Conservation (phyloP, 805 yeast genomes). For the Cyberlindnera maritima region DNA sequence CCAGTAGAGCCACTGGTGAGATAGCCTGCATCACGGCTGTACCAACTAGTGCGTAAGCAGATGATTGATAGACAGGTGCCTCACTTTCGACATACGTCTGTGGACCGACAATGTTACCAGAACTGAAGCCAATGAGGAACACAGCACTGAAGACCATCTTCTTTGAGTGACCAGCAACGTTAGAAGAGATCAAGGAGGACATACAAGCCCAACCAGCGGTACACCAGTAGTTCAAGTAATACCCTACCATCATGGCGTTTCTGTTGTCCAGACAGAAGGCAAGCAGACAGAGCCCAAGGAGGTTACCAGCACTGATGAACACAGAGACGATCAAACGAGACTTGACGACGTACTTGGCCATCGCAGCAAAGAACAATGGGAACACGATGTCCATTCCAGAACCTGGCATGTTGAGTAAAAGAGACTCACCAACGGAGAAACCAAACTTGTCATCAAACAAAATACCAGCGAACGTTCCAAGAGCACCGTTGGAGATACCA, state of each 20-base stretch:
- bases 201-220: conserved; percentile 36
- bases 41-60: conserved; percentile 9
- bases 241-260: conserved; percentile 26
- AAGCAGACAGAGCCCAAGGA: conserved; percentile 33
- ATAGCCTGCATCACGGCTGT: conserved; percentile 7
- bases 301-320: conserved; percentile 20
- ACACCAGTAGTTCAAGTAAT: conserved; percentile 31
- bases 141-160: conserved; percentile 57
- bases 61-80: conserved; percentile 53
- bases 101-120: conserved; percentile 70
- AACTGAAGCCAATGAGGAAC: conserved; percentile 59
- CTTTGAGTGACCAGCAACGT: conserved; percentile 75
- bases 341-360: conserved; percentile 21
- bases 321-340: conserved; percentile 24
- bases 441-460: conserved; percentile 12
- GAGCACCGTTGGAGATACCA: conserved; percentile 53
- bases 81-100: conserved; percentile 57
- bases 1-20: conserved; percentile 4
- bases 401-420: conserved; percentile 32
- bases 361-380: conserved; percentile 17
- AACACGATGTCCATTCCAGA: conserved; percentile 27
- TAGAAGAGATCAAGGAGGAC: conserved; percentile 35
- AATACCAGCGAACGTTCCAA: conserved; percentile 18
- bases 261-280: conserved; percentile 32
- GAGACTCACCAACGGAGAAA: conserved; percentile 11